Conservation (phyloP, 768 basidiomycete species). For the Tulasnella sp. region DNA sequence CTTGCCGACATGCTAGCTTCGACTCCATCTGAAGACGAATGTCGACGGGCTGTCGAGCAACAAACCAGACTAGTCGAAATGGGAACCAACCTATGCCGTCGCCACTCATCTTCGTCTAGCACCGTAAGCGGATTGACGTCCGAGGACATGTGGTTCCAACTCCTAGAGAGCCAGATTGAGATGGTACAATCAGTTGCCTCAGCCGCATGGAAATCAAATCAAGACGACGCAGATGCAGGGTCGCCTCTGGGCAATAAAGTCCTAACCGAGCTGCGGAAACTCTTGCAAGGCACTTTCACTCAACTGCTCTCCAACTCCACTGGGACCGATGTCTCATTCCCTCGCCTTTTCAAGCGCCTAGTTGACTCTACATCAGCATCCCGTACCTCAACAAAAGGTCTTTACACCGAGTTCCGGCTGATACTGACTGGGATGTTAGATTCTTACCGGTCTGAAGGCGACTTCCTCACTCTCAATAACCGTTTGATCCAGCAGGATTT, state of each 20-base stretch:
- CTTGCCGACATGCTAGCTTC: slow-evolving; percentile 27
- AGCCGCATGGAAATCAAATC: slow-evolving; percentile 29
- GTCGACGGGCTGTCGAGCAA: slow-evolving; percentile 44
- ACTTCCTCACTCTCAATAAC: slow-evolving; percentile 81
- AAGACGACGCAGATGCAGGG: slow-evolving; percentile 1
- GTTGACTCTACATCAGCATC: slow-evolving; percentile 64
- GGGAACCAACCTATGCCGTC: slow-evolving; percentile 66
- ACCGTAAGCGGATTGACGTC: slow-evolving; percentile 35
- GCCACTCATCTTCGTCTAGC: slow-evolving; percentile 48
- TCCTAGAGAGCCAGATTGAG: slow-evolving; percentile 77
- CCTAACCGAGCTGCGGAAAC: slow-evolving; percentile 52
- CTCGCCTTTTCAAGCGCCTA: slow-evolving; percentile 85
- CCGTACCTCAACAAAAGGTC: slow-evolving; percentile 53
- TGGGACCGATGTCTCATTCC: slow-evolving; percentile 78
- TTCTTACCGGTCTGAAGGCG: slow-evolving; percentile 87
- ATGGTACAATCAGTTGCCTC: slow-evolving; percentile 67
- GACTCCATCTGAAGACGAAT: slow-evolving; percentile 26
- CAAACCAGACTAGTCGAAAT: slow-evolving; percentile 58
- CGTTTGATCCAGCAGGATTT: slow-evolving; percentile 77
- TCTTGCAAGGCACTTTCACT: slow-evolving; percentile 81
- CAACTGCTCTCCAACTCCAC: slow-evolving; percentile 82
- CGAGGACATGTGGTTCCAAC: slow-evolving; percentile 87
- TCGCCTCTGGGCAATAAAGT: slow-evolving; percentile 8
- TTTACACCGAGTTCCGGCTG: slow-evolving; percentile 85
- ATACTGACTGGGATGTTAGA: slow-evolving; percentile 96